Base-by-base conservation (phyloP, 2,329 filamentous ascomycete species). In the Ilyonectria robusta region DNA sequence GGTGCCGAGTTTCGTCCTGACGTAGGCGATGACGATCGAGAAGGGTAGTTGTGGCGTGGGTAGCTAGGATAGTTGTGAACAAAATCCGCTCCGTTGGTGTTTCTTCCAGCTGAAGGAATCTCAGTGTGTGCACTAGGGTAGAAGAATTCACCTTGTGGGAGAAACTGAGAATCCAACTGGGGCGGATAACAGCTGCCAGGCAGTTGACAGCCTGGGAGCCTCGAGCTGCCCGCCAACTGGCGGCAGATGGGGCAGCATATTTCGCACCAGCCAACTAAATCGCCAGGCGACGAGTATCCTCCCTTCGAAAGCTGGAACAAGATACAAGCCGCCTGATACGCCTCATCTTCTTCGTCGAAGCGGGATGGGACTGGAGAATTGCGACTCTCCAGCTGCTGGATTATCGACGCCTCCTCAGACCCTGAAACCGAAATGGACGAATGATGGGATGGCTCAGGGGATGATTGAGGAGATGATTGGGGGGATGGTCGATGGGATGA, bases 191-290 rank as follows among this genome's bases (percentile, higher is more conserved):
- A 21, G 37, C 48, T 21, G 55, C 26, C n/a, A 21, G 37, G 21
- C 61, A 47, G 37, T 53, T 64, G 54, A 35, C 51, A 46, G 26
- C 13, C 61, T 40, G 17, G 29, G 10, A 10, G 2, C 37, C 40
- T 51, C 29, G 47, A 17, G 5, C 37, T 54, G 40, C 31, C 10
- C 13, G 55, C 40, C 35, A 31, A 29, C 61, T 59, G 54, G 37
- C 57, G 10, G 47, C n/a, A 23, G 19, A 11, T 51, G 40, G 31
- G 19, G 26, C 29, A 31, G 23, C 23, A 29, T 2, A 31, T 6
- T 23, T n/a, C 3, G 44, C 35, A 17, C 23, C 29, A 15, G 9
- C 11, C 19, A 53, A 6, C 3, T 23, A 21, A n/a, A 47, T 31
- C 31, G 26, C 23, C 11, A 8, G 4, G 2, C n/a, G 23, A n/a